Evolutionary conservation across 495 filamentous ascomycete genomes (phyloP).

Genomic region (Daldinia concentrica): DNA sequence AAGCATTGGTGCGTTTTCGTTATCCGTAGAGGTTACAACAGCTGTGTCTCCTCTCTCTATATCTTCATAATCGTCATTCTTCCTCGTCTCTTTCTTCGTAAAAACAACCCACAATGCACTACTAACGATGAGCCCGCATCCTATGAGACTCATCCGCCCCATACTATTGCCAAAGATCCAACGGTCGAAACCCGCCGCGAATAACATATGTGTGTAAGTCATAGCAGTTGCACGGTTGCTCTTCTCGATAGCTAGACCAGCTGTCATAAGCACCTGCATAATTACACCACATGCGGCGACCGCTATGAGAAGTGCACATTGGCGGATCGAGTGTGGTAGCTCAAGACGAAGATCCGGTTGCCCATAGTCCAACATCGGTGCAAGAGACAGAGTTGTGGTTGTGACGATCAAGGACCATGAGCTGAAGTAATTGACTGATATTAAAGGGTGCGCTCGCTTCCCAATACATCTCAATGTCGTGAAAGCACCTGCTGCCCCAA

Average conservation of each 20-base stretch:
- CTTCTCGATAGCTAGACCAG: conserved; percentile 73
- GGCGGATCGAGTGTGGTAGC: conserved; percentile 66
- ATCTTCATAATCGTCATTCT: conserved; percentile 18
- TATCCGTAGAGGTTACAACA: conserved; percentile 15
- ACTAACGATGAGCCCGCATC: conserved; percentile 80
- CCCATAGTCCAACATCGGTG: conserved; percentile 54
- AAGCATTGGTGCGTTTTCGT: conserved; percentile 40
- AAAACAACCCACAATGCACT: conserved; percentile 83
- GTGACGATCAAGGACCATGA: conserved; percentile 74
- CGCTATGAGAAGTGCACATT: conserved; percentile 77
- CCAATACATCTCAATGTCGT: conserved; percentile 88
- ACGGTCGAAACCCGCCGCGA: conserved; percentile 84
- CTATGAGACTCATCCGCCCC: conserved; percentile 70
- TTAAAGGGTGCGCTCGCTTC: conserved; percentile 80
- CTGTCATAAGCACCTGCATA: conserved; percentile 89
- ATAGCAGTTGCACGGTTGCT: conserved; percentile 84
- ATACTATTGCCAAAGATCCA: conserved; percentile 79
- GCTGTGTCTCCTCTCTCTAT: conserved; percentile 17
- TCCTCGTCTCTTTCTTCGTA: conserved; percentile 51
- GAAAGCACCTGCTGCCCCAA: conserved; percentile 80
- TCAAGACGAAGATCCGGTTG: conserved; percentile 67
- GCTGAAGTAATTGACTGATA: conserved; percentile 89
- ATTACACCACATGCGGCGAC: conserved; percentile 81
- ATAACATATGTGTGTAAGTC: conserved; percentile 93
- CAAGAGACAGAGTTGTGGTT: conserved; percentile 62